Evolutionary conservation across 495 filamentous ascomycete species (phyloP), one percentile per base, ranked within the genome.

Genomic region (Penicillium roqueforti): DNA sequence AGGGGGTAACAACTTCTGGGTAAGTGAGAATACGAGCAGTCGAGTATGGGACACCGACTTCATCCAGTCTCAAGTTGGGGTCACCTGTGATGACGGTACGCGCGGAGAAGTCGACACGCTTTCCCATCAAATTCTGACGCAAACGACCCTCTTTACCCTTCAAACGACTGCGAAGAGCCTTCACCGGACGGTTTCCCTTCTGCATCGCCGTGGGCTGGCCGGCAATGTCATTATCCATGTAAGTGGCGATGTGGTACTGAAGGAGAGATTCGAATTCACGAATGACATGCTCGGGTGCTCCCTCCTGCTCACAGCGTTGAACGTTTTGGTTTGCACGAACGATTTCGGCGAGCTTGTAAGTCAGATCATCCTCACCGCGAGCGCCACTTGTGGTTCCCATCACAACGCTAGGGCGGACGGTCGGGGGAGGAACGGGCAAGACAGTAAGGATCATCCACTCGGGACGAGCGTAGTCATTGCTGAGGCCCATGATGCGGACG

Each of bases 71-170:
- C 56, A 97, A 76, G 62, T 97, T 97, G 16, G 93, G 95, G 67
- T 99, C 93, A 68, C 93, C 93, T 50, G 93, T 98, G 66, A 97
- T 98, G 70, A 99, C 93, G 25, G 93, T 99, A 85, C 93, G 95
- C 16, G 93, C 95, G 1, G 93, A 99, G 70, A 99, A 99, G 64
- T 99, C 93, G 29, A 99, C 93, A 80, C 93, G 93, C 73, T 99
- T 99, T 37, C 93, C 93, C 93, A 98, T 98, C 76, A 97, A 79
- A 66, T 97, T 99, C 61, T 95, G 93, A 69, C 93, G 89, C 14
- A 99, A 79, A 74, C 93, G 89, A 63, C 93, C 93, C 70, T 99
- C 93, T 66, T 99, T 99, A 51, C 95, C 93, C 79, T 99, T 99
- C 60, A 99, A 73, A 74, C 93, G 91, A 55, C 89, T 91, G 47